phyloP scores from a whole-genome alignment of 257 asterid species.

The Solanum etuberosum region DNA sequence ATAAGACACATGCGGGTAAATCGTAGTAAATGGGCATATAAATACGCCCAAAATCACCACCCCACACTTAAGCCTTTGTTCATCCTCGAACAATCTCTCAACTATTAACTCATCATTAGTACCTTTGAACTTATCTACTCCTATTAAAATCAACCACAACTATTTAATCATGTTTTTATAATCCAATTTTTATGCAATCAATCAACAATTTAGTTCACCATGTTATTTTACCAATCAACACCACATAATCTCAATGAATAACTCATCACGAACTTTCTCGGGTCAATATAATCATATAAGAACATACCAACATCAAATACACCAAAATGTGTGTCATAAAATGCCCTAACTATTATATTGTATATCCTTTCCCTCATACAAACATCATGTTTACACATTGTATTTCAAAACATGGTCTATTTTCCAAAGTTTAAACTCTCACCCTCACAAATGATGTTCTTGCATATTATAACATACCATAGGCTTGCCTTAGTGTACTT shows the following conservation, averaged over 20 bases:
- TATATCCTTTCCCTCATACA: not conserved
- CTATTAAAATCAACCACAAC: not conserved
- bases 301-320: not conserved
- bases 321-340: no score
- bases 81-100: not conserved
- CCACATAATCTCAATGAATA: not conserved
- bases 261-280: not conserved
- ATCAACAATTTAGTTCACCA: not conserved
- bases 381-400: not conserved
- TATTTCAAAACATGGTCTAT: not conserved
- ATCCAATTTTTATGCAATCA: not conserved
- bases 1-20: not conserved
- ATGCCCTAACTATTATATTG: not conserved
- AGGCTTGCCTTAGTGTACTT: not conserved
- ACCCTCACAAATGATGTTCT: not conserved
- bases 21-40: not conserved
- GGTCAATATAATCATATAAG: not conserved
- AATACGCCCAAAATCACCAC: not conserved
- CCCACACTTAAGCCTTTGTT: not conserved
- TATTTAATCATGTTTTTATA: not conserved
- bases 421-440: not conserved
- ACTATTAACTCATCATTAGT: no score
- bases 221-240: no score
- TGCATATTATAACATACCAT: not conserved
- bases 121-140: not conserved